Base-by-base conservation (phyloP, 2,329 filamentous ascomycete genomes). In the Calonectria crousiana region DNA sequence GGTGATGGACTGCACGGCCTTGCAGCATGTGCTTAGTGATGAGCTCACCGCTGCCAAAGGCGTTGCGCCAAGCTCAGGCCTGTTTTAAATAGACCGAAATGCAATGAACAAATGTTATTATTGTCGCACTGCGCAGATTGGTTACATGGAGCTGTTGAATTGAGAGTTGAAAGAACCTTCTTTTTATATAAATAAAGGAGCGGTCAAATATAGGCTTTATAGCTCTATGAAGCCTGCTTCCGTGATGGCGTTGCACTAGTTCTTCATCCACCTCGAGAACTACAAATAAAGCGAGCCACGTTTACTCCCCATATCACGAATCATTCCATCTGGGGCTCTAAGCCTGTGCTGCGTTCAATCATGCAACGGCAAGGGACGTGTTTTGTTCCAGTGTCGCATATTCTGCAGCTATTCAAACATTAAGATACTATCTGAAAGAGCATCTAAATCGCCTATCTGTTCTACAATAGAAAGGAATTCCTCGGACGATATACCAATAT, bases 1-100 rank as follows among this genome's bases (percentile, higher is more conserved):
- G 9, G 88, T 88, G 13, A 88, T 89, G 2, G 90, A 92, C 79
- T 86, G 88, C 71, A 86, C 87, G 28, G 84, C 87, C n/a, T 81
- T 91, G 69, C 85, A 88, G 74, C 84, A 76, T 47, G 73, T 78
- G 1, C 82, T 90, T 68, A 86, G 84, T 69, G 81, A 84, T 65
- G 84, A 88, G 30, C 76, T 92, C 44, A 86, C 83, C 69, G 81
- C 84, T 52, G 89, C 90, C 18, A 85, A 84, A 65, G 87, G 87
- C 3, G 78, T 83, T 64, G 81, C 76, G 3, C 34, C 66, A 30
- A 26, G 66, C n/a, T 36, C 66, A 10, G 66, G 66, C 2, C 26
- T 58, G 26, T 58, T 68, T 36, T 68, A 44, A 13, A 41, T 47
- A 11, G n/a, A 26, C 3, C 23, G 41, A 30, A 67, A 44, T 30